Percentiles rank a stretch among this genome's conserved stretches.
Conservation (phyloP, 2,329 filamentous ascomycete genomes). For the Colletotrichum cereale region DNA sequence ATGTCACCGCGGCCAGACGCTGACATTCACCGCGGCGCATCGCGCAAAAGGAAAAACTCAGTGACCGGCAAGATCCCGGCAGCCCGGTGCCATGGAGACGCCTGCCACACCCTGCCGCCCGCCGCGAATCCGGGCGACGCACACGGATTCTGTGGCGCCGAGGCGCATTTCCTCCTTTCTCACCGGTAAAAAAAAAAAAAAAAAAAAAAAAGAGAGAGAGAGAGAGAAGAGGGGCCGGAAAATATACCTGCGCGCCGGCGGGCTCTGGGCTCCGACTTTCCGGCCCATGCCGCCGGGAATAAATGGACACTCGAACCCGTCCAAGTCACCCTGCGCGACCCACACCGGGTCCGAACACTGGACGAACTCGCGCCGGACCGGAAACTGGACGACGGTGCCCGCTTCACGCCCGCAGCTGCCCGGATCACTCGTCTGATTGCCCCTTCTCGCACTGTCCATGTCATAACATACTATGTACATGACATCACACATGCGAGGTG, state of each 20-base stretch:
- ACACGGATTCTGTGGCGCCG: not conserved
- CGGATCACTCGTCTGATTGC: not conserved
- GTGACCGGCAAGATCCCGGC: constrained; percentile 10
- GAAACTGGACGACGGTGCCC: not conserved
- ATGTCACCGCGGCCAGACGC: constrained; percentile 14
- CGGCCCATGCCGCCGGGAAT: too few relatives aligned
- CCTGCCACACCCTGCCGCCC: not conserved
- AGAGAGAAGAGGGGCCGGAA: too few relatives aligned
- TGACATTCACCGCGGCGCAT: not conserved
- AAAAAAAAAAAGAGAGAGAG: not conserved
- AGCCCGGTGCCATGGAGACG: constrained; percentile 2
- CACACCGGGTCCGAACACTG: not conserved
- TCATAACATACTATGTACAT: not conserved
- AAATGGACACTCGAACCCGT: not conserved
- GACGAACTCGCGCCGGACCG: not conserved
- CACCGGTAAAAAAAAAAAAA: not conserved
- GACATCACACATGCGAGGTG: not conserved
- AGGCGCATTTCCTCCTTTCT: not conserved
- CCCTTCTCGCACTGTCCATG: too few relatives aligned
- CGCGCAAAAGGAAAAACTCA: not conserved
- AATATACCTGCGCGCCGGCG: not conserved
- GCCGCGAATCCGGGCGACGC: not conserved
- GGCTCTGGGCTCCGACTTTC: too few relatives aligned
- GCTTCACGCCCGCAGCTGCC: not conserved
- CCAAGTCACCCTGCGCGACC: not conserved